These are phyloP conservation scores for Pneumocystis murina DNA, from an alignment of 1,139 yeast species.

Conservation along the genomic window DNA sequence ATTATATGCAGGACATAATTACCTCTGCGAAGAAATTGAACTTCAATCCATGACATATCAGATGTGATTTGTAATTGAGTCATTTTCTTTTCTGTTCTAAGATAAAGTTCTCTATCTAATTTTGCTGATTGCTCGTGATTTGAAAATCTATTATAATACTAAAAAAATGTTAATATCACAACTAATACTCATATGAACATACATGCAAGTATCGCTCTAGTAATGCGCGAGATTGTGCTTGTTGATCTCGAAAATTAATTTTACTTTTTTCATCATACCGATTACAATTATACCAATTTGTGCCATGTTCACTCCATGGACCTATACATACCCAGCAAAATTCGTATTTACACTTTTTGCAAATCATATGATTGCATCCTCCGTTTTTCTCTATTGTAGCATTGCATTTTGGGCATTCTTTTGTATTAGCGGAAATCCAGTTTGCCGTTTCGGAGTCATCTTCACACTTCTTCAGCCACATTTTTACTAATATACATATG, in stretches of 20 bases:
- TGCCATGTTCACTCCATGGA: slow-evolving; percentile 61
- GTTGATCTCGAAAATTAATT: slow-evolving; percentile 23
- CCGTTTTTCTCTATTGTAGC: slow-evolving; percentile 35
- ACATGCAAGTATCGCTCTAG: slow-evolving; percentile 53
- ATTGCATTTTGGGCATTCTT: slow-evolving; percentile 43
- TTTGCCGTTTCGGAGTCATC: slow-evolving; percentile 81
- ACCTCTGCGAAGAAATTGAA: slow-evolving; percentile 66
- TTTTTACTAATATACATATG: slow-evolving; percentile 53
- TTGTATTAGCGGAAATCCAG: slow-evolving; percentile 84
- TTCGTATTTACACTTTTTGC: slow-evolving; percentile 59
- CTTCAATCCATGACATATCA: slow-evolving; percentile 77
- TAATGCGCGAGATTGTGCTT: slow-evolving; percentile 27
- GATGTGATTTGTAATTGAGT: slow-evolving; percentile 46
- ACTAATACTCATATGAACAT: background rate
- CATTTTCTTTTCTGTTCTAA: slow-evolving; percentile 49
- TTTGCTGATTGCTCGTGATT: slow-evolving; percentile 67
- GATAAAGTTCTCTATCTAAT: slow-evolving; percentile 52
- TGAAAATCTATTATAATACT: slow-evolving; percentile 55
- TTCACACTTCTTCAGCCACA: slow-evolving; percentile 66
- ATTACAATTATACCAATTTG: slow-evolving; percentile 52
- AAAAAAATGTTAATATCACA: background rate
- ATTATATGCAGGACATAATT: background rate
- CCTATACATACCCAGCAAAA: slow-evolving; percentile 91
- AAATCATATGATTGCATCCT: slow-evolving; percentile 64
- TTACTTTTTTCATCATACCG: slow-evolving; percentile 35